Base-by-base conservation (phyloP, 2,329 filamentous ascomycete species). In the Botrytis deweyae region DNA sequence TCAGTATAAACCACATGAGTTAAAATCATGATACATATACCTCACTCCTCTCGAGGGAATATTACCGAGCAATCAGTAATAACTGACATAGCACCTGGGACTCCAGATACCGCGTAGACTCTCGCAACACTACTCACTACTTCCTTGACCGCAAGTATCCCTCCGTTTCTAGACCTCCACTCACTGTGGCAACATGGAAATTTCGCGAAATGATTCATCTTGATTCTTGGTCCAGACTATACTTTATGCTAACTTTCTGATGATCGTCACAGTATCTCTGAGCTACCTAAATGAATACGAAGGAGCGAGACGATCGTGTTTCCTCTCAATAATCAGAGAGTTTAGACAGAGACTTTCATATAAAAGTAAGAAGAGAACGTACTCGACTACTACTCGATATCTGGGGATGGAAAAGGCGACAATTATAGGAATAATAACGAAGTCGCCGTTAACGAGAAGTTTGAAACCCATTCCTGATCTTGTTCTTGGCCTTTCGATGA, bases 271-370 rank as follows among this genome's bases (percentile, higher is more conserved):
- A 18, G 1, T 9, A 29, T 33, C n/a, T 58, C 52, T 29, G 4
- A 29, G 25, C 52, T 0, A 29, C 29, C 6, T 33, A 0, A 18
- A 29, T 58, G n/a, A 33, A 9, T 18, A 58, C 14, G 6, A 55
- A 12, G 52, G 29, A 3, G 14, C n/a, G 3, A 29, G n/a, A 58
- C 7, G n/a, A 58, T 33, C 14, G 18, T 18, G 1, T 18, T 18
- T 0, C 2, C 7, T 58, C n/a, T 58, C 7, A 6, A 58, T 3
- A 9, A 1, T 16, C n/a, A 25, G 6, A 18, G 14, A n/a, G n/a
- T 2, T 5, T 2, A 18, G n/a, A 14, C 1, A 0, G 6, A 55
- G 6, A 55, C 12, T 29, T 55, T 16, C 0, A 14, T 1, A 29
- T 55, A 5, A 0, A 29, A 55, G 52, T 8, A 29, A 16, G 52